Percentiles rank a stretch among this genome's conserved stretches.
Evolutionary conservation across 2,329 filamentous ascomycete species (phyloP).

Genomic region (Verticillium tricorpus): DNA sequence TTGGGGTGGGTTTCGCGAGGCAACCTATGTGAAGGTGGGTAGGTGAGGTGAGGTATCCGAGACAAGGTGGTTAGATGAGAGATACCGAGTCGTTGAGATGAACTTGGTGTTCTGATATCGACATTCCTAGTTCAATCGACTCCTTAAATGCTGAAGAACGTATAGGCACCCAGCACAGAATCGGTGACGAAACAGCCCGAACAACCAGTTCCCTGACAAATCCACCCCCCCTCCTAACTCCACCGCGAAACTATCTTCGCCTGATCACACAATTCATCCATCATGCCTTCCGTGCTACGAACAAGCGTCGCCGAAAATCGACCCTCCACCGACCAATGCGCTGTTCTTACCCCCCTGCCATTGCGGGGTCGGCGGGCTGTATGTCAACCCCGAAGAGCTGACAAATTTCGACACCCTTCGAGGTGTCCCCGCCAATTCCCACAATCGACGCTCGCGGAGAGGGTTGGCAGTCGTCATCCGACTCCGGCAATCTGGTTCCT

Average conservation of each 20-base stretch:
- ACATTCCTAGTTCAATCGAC: neutral
- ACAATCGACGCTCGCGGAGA: neutral
- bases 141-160: neutral
- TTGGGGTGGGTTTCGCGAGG: neutral
- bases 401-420: neutral
- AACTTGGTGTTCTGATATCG: neutral
- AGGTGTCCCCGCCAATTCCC: too few species aligned
- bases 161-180: neutral
- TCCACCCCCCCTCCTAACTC: neutral
- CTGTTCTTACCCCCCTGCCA: neutral
- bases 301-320: neutral
- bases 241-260: neutral
- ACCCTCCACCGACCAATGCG: neutral
- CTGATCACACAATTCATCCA: neutral
- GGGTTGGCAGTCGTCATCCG: neutral
- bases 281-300: neutral
- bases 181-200: neutral
- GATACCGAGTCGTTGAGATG: too few species aligned
- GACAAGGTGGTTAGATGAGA: too few species aligned
- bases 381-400: neutral
- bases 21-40: neutral
- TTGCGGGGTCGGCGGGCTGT: neutral
- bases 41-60: too few species aligned
- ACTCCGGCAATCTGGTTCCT: neutral
- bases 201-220: neutral